Evolutionary conservation across 805 yeast genomes (phyloP).

Genomic region (Wickerhamiella hasegawae): DNA sequence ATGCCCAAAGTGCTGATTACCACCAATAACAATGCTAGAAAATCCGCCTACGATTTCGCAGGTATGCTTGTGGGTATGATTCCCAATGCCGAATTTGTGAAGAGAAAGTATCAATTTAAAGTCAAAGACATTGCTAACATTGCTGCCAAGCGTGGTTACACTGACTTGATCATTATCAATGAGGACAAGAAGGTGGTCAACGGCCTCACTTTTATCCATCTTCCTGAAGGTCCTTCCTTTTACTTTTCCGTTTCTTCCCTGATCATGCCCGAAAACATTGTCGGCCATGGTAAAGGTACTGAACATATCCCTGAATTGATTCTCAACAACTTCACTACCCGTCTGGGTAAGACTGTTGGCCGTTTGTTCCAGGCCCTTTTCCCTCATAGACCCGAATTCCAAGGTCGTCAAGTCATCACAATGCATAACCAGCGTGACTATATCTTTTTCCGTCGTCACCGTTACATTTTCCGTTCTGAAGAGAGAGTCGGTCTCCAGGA

Average conservation of each 20-base stretch:
- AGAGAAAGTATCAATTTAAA: conserved; percentile 68
- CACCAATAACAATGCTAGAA: conserved; percentile 73
- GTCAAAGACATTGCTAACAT: conserved; percentile 78
- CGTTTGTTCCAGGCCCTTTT: conserved; percentile 79
- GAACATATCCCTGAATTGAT: conserved; percentile 84
- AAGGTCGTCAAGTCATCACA: conserved; percentile 91
- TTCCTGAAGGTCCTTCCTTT: conserved; percentile 91
- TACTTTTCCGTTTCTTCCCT: conserved; percentile 74
- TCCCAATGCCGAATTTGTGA: conserved; percentile 75
- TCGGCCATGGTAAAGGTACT: conserved; percentile 84
- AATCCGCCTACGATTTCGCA: conserved; percentile 79
- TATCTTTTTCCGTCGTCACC: conserved; percentile 87
- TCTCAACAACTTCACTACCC: conserved; percentile 79
- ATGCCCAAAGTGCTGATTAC: conserved; percentile 83
- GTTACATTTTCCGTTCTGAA: conserved; percentile 78
- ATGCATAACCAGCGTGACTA: conserved; percentile 93
- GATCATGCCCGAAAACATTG: conserved; percentile 54
- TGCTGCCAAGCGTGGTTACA: conserved; percentile 69
- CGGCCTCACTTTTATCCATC: conserved; percentile 82
- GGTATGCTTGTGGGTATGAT: conserved; percentile 68
- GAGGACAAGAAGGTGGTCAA: conserved; percentile 88
- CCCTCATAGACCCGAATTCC: conserved; percentile 85
- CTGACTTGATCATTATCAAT: conserved; percentile 77
- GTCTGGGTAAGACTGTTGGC: conserved; percentile 88
- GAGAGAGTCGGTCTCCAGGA: conserved; percentile 92